phyloP scores from a whole-genome alignment of 2,329 filamentous ascomycete species.

The Cladosporium colombiae region DNA sequence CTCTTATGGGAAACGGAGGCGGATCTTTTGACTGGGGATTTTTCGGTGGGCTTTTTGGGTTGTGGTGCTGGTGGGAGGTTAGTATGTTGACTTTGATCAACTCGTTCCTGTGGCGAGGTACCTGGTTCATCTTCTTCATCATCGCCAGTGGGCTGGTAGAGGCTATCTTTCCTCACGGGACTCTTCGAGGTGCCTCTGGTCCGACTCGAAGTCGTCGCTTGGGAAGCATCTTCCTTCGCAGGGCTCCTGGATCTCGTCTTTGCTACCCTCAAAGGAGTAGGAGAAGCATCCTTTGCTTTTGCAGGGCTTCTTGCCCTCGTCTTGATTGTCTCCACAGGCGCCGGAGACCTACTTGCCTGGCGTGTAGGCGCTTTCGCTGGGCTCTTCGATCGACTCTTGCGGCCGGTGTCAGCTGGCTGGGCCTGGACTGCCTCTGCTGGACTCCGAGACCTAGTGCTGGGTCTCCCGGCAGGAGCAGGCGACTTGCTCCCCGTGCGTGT shows the following conservation, averaged over 20 bases:
- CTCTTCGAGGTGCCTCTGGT: background rate
- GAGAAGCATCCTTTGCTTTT: background rate
- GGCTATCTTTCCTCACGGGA: background rate
- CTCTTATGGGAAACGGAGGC: background rate
- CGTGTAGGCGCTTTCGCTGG: slow-evolving; percentile 10
- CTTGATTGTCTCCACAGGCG: background rate
- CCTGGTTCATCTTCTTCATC: background rate
- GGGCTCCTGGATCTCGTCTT: background rate
- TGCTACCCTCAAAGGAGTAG: background rate
- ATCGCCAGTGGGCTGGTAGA: background rate
- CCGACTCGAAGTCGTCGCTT: background rate
- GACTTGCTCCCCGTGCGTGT: background rate
- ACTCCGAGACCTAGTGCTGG: slow-evolving; percentile 2
- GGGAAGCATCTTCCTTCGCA: background rate
- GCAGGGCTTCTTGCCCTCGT: background rate
- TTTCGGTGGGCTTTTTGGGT: background rate
- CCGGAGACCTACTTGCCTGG: background rate
- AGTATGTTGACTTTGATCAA: background rate
- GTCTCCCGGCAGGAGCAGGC: slow-evolving; percentile 3
- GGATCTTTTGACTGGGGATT: background rate
- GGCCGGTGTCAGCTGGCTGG: background rate
- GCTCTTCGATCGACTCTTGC: slow-evolving; percentile 5
- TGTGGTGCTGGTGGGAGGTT: background rate
- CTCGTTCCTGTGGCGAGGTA: background rate
- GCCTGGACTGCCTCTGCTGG: background rate